A percentile compares a stretch with the other conserved stretches of the same genome.
Evolutionary conservation across 345 rosid genomes (phyloP).

Genomic region (Gynandropsis gynandra): DNA sequence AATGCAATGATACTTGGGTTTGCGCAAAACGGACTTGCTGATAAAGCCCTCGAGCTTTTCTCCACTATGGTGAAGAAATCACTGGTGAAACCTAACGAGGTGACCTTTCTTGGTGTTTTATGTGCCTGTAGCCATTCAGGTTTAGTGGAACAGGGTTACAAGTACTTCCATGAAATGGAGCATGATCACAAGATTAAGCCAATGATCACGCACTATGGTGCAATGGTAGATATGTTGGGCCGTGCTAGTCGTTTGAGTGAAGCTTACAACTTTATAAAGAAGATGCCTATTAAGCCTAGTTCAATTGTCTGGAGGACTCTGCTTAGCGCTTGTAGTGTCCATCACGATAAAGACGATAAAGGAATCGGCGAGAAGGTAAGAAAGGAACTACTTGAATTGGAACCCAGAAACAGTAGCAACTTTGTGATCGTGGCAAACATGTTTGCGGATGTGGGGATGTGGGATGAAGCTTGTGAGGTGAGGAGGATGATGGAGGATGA

Average conservation of each 20-base stretch:
- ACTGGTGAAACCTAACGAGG: constrained; percentile 51
- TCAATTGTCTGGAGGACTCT: constrained; percentile 65
- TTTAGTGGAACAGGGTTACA: constrained; percentile 59
- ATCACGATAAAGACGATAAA: constrained; percentile 29
- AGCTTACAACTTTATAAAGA: constrained; percentile 44
- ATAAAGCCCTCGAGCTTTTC: constrained; percentile 53
- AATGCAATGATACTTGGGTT: constrained; percentile 86
- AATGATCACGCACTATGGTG: constrained; percentile 59
- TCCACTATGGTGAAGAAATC: constrained; percentile 37
- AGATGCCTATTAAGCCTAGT: constrained; percentile 51
- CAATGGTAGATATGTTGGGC: constrained; percentile 65
- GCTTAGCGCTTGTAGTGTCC: constrained; percentile 56
- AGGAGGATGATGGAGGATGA: constrained; percentile 49
- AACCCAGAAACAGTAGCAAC: constrained; percentile 66
- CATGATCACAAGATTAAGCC: constrained; percentile 59
- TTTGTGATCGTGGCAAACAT: constrained; percentile 67
- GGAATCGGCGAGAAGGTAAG: constrained; percentile 46
- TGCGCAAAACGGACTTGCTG: constrained; percentile 68
- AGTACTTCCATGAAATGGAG: constrained; percentile 61
- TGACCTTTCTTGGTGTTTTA: constrained; percentile 82
- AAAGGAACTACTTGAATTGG: constrained; percentile 53
- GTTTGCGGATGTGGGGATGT: constrained; percentile 70
- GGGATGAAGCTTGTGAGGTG: constrained; percentile 61
- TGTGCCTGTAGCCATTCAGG: constrained; percentile 80
- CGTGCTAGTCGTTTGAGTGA: constrained; percentile 64